These are phyloP conservation scores for Gossypium ekmanianum DNA, from an alignment of 345 rosid genomes.

Conservation along the genomic window DNA sequence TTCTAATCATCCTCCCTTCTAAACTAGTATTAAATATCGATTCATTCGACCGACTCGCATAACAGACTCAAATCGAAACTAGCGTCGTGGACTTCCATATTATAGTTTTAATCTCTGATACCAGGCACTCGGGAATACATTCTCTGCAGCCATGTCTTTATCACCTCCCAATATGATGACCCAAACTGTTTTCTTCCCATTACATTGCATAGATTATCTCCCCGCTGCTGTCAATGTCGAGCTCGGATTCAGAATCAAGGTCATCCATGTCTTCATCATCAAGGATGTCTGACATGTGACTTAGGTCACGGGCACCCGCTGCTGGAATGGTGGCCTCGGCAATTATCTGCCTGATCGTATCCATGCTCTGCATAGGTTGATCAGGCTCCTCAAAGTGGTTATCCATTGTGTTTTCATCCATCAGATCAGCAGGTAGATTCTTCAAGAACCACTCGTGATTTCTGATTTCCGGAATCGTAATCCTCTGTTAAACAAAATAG, in stretches of 20 bases:
- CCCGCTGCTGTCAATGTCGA: constrained; percentile 87
- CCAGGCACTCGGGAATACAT: neutral
- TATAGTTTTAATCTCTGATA: neutral
- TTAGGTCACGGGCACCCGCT: constrained; percentile 42
- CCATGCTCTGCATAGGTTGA: constrained; percentile 77
- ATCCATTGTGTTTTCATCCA: constrained; percentile 50
- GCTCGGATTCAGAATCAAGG: constrained; percentile 76
- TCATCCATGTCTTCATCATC: constrained; percentile 94
- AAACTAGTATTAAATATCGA: constrained; percentile 3
- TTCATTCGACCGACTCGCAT: constrained; percentile 10
- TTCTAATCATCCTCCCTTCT: neutral
- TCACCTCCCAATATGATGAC: neutral
- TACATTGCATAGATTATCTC: constrained; percentile 80
- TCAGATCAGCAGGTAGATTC: constrained; percentile 77
- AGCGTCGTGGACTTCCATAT: neutral
- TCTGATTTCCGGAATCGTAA: constrained; percentile 72
- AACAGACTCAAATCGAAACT: neutral
- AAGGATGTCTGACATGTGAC: constrained; percentile 54
- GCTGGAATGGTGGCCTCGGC: constrained; percentile 87
- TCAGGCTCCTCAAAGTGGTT: constrained; percentile 71
- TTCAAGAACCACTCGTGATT: constrained; percentile 76
- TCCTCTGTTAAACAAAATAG: constrained; percentile 54
- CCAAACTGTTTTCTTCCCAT: constrained; percentile 13
- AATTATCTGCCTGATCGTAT: constrained; percentile 91
- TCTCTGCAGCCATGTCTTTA: constrained; percentile 14